A percentile compares a stretch with the other conserved stretches of the same genome.
phyloP scores from a whole-genome alignment of 768 basidiomycete species.

The Mycena belliarum region DNA sequence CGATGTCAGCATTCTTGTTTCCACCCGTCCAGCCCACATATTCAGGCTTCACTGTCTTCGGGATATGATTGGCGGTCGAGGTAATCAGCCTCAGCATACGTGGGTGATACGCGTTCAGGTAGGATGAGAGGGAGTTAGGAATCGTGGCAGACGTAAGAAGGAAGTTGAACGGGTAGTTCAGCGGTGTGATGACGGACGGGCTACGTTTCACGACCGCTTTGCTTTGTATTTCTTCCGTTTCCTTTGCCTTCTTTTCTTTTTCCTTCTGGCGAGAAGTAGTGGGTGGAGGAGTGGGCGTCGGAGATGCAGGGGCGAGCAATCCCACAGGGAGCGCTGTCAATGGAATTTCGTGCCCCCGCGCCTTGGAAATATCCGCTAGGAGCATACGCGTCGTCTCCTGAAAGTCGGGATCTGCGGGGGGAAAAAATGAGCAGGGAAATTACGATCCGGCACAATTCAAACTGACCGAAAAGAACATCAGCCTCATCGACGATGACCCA shows the following conservation, averaged over 20 bases:
- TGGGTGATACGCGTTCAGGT: slow-evolving; percentile 66
- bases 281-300: slow-evolving; percentile 7
- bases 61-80: slow-evolving; percentile 78
- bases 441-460: background rate
- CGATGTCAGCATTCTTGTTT: slow-evolving; percentile 79
- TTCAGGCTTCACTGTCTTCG: slow-evolving; percentile 66
- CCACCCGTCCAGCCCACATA: slow-evolving; percentile 78
- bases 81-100: slow-evolving; percentile 72
- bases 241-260: slow-evolving; percentile 11
- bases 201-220: background rate
- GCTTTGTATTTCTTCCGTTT: background rate
- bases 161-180: slow-evolving; percentile 76
- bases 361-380: slow-evolving; percentile 68
- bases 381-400: slow-evolving; percentile 69
- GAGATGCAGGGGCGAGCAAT: slow-evolving; percentile 24
- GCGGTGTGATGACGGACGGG: slow-evolving; percentile 24
- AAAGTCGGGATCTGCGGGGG: slow-evolving; percentile 80
- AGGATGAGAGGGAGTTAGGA: slow-evolving; percentile 68
- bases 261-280: slow-evolving; percentile 16
- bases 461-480: slow-evolving; percentile 82
- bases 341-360: slow-evolving; percentile 52
- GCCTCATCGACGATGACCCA: slow-evolving; percentile 94
- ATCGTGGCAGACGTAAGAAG: slow-evolving; percentile 87
- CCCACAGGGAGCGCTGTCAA: slow-evolving; percentile 27
- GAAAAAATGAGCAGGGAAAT: background rate